Evolutionary conservation across 441 rosid species (phyloP).

Genomic region (Aleurites moluccanus): DNA sequence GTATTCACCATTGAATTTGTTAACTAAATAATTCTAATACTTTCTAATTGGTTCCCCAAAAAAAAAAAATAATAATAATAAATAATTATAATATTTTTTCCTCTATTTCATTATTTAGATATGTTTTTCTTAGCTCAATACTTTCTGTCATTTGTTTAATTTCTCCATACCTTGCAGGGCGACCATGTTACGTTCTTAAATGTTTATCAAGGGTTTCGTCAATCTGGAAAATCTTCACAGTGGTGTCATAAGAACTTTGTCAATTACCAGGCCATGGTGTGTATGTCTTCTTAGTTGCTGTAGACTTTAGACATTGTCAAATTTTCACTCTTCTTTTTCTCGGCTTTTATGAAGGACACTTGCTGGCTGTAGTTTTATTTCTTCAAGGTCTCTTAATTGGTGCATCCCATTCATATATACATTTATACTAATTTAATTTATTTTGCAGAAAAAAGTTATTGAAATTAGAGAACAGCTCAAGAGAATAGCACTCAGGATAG

Average conservation of each 20-base stretch:
- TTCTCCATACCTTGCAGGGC: constrained; percentile 53
- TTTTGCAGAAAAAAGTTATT: constrained; percentile 69
- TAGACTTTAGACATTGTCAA: constrained; percentile 14
- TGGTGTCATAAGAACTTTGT: constrained; percentile 87
- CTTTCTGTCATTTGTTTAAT: background rate
- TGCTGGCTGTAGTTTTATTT: constrained; percentile 2
- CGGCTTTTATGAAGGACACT: background rate
- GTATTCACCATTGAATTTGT: background rate
- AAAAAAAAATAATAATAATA: too few relatives aligned
- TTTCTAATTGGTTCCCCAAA: too few relatives aligned
- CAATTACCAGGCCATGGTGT: constrained; percentile 87
- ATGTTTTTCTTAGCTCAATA: background rate
- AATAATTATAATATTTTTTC: background rate
- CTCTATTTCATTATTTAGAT: background rate
- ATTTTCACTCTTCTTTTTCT: background rate
- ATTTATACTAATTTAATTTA: constrained; percentile 8
- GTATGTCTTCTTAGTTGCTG: constrained; percentile 17
- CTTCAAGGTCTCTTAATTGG: background rate
- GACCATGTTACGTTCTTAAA: constrained; percentile 90
- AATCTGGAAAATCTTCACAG: constrained; percentile 72
- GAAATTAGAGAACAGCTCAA: constrained; percentile 83
- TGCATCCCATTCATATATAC: constrained; percentile 9
- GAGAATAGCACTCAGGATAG: constrained; percentile 75
- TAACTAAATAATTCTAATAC: background rate
- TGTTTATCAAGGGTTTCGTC: constrained; percentile 84